A percentile compares a stretch with the other conserved stretches of the same genome.
phyloP scores from a whole-genome alignment of 1,284 basidiomycete species.

The Cystobasidiaceae sp. region DNA sequence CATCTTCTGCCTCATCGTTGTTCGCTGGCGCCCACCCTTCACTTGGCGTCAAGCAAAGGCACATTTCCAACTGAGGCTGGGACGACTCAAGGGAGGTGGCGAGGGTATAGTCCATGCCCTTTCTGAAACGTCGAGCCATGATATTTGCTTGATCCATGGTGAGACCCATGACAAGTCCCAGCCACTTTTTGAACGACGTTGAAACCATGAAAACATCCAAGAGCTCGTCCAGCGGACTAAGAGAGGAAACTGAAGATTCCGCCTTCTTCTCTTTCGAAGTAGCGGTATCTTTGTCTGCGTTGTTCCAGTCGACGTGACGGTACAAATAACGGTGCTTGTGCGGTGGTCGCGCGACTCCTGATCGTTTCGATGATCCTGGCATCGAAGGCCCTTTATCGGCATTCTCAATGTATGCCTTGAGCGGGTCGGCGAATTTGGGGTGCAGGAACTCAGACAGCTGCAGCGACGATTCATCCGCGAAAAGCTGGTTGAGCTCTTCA shows the following conservation, averaged over 20 bases:
- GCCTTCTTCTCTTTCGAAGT: constrained; percentile 49
- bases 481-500: constrained; percentile 70
- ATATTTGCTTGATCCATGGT: constrained; percentile 67
- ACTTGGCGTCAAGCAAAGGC: constrained; percentile 79
- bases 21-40: constrained; percentile 45
- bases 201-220: constrained; percentile 64
- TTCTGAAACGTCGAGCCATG: constrained; percentile 81
- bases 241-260: constrained; percentile 59
- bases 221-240: not conserved
- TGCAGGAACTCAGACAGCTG: constrained; percentile 82
- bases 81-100: constrained; percentile 59
- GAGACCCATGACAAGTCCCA: constrained; percentile 71
- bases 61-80: constrained; percentile 69
- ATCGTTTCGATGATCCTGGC: constrained; percentile 8
- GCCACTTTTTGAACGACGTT: constrained; percentile 81
- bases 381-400: constrained; percentile 53
- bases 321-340: constrained; percentile 89
- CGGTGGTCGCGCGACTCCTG: constrained; percentile 64
- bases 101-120: constrained; percentile 91
- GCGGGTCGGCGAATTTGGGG: constrained; percentile 59
- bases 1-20: constrained; percentile 47
- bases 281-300: not conserved
- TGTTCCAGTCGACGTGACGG: constrained; percentile 23
- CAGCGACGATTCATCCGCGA: constrained; percentile 81
- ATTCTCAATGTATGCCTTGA: constrained; percentile 62